These are phyloP conservation scores for Grosmannia clavigera DNA, from an alignment of 2,329 filamentous ascomycete genomes.

Conservation along the genomic window DNA sequence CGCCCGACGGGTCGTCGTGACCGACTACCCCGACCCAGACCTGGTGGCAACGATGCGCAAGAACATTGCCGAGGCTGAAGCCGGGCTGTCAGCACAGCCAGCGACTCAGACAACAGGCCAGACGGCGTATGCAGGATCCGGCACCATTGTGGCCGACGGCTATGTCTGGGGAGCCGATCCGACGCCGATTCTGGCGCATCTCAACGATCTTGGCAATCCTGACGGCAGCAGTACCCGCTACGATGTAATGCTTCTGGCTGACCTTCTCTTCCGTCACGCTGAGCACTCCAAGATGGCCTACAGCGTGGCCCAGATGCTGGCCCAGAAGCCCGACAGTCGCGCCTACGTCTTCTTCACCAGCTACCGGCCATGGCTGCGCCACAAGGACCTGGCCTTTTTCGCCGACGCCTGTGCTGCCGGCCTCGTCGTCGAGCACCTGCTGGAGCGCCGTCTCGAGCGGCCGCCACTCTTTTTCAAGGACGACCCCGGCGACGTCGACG, in stretches of 20 bases:
- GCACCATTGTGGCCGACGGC: conserved; percentile 43
- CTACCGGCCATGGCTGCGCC: conserved; percentile 79
- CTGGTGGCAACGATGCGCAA: conserved; percentile 67
- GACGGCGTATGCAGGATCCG: background rate
- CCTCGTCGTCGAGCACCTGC: conserved; percentile 64
- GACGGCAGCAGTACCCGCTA: conserved; percentile 32
- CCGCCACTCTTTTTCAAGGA: conserved; percentile 75
- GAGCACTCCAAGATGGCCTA: conserved; percentile 70
- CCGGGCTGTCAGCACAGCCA: background rate
- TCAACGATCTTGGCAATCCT: conserved; percentile 32
- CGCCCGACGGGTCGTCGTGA: conserved; percentile 61
- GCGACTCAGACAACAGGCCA: background rate
- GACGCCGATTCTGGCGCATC: conserved; percentile 41
- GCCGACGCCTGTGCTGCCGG: conserved; percentile 58
- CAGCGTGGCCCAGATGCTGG: conserved; percentile 57
- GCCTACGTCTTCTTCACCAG: conserved; percentile 90
- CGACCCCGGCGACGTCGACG: conserved; percentile 70
- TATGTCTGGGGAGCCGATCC: conserved; percentile 73
- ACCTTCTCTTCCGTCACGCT: conserved; percentile 81
- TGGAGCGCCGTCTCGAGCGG: conserved; percentile 71
- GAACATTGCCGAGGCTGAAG: conserved; percentile 52
- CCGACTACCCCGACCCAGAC: conserved; percentile 78
- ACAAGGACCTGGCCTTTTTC: conserved; percentile 81
- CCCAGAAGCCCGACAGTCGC: conserved; percentile 37
- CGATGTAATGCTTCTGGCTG: conserved; percentile 75